phyloP scores from a whole-genome alignment of 495 filamentous ascomycete species.

The Chaetomium fimeti region DNA sequence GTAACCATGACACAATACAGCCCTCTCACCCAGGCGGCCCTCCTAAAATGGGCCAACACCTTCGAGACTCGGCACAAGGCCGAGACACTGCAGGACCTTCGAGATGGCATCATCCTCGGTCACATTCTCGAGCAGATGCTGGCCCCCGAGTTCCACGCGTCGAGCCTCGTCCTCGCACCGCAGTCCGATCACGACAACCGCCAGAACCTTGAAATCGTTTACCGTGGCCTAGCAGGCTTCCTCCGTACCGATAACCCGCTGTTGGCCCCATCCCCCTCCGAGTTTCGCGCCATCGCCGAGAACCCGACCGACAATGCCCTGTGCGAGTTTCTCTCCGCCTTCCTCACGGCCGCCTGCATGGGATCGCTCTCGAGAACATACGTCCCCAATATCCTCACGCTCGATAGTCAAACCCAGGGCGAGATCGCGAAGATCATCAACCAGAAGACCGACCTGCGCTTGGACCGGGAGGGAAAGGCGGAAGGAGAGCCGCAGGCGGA shows the following conservation, averaged over 20 bases:
- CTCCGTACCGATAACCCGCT: constrained; percentile 47
- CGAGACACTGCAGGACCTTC: constrained; percentile 57
- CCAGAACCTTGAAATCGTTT: constrained; percentile 66
- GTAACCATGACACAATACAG: constrained; percentile 35
- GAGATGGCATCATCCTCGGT: constrained; percentile 73
- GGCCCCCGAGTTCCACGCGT: constrained; percentile 61
- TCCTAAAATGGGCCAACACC: constrained; percentile 48
- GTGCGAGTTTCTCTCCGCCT: constrained; percentile 61
- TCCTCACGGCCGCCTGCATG: constrained; percentile 61
- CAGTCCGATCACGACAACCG: constrained; percentile 54
- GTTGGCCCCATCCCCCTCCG: constrained; percentile 35
- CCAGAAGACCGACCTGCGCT: constrained; percentile 33
- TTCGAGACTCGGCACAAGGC: constrained; percentile 38
- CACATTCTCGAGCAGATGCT: constrained; percentile 59
- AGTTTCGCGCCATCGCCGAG: constrained; percentile 42
- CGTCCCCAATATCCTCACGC: constrained; percentile 45
- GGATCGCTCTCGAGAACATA: constrained; percentile 56
- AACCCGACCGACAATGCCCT: constrained; percentile 40
- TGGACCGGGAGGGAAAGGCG: constrained; percentile 31
- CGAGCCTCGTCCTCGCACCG: constrained; percentile 64
- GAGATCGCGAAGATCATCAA: constrained; percentile 39
- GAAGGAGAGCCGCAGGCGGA: constrained; percentile 23
- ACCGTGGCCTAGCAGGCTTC: constrained; percentile 64
- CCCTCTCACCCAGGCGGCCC: constrained; percentile 37
- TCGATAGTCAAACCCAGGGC: constrained; percentile 36